phyloP scores from a whole-genome alignment of 2,329 filamentous ascomycete species.

The Ophiosphaerella narmari region DNA sequence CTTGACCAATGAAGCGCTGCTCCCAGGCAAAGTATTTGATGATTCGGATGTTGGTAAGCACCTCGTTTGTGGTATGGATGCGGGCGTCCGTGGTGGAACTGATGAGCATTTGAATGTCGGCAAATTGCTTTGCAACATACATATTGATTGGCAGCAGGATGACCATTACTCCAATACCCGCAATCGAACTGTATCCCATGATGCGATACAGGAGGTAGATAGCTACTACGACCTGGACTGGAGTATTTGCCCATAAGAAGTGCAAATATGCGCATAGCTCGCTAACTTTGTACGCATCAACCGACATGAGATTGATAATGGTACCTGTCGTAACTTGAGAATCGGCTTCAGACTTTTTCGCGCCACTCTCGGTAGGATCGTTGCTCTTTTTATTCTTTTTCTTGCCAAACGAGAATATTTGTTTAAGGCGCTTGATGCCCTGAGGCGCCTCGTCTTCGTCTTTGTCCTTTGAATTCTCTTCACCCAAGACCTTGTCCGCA shows the following conservation, averaged over 20 bases:
- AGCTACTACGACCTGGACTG: constrained; percentile 83
- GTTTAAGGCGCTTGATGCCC: constrained; percentile 45
- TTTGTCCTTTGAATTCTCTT: constrained; percentile 53
- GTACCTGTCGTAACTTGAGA: constrained; percentile 90
- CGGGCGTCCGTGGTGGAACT: constrained; percentile 92
- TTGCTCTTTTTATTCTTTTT: constrained; percentile 57
- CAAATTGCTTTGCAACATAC: constrained; percentile 82
- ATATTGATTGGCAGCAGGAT: constrained; percentile 90
- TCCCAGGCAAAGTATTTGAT: constrained; percentile 99
- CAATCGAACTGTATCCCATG: constrained; percentile 90
- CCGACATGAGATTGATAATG: constrained; percentile 99
- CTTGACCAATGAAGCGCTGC: constrained; percentile 80
- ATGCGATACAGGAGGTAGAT: constrained; percentile 84
- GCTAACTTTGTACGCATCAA: constrained; percentile 98
- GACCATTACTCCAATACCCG: constrained; percentile 88
- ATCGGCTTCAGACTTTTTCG: constrained; percentile 51
- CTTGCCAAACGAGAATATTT: constrained; percentile 61
- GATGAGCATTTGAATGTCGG: constrained; percentile 84
- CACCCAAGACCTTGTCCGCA: constrained; percentile 74
- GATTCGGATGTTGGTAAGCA: constrained; percentile 95
- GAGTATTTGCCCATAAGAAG: constrained; percentile 90
- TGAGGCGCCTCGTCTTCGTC: constrained; percentile 27
- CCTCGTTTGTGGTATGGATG: constrained; percentile 95
- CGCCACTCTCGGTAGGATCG: constrained; percentile 46
- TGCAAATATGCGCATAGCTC: constrained; percentile 95